These are phyloP conservation scores for Candida sithepensis DNA, from an alignment of 805 yeast genomes.

Conservation along the genomic window DNA sequence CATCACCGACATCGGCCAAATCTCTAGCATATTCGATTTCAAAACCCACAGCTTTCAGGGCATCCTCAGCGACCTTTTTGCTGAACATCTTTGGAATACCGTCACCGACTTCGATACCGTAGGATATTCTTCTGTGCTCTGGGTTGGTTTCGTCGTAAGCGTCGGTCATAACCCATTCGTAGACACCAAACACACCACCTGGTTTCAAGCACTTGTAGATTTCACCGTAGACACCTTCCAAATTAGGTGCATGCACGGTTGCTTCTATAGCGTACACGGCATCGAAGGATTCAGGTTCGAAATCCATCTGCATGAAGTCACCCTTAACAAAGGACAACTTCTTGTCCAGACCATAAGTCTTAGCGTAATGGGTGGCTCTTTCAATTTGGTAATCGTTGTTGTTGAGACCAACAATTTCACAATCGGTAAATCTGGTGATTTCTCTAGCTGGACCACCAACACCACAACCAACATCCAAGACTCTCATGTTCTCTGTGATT, in stretches of 20 bases:
- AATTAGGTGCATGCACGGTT: conserved; percentile 94
- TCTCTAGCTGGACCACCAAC: conserved; percentile 99
- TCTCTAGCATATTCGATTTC: conserved; percentile 72
- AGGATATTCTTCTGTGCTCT: conserved; percentile 90
- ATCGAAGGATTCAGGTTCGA: conserved; percentile 83
- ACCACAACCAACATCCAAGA: conserved; percentile 98
- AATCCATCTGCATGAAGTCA: conserved; percentile 99
- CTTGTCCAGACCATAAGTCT: conserved; percentile 58
- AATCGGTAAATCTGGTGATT: conserved; percentile 86
- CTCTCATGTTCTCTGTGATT: conserved; percentile 74
- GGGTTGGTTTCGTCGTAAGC: conserved; percentile 80
- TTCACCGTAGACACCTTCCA: conserved; percentile 94
- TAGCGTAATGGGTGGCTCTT: conserved; percentile 82
- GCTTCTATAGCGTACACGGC: conserved; percentile 99
- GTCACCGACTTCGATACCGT: conserved; percentile 97
- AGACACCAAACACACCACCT: conserved; percentile 96
- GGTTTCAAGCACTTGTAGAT: conserved; percentile 95
- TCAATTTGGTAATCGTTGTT: conserved; percentile 96
- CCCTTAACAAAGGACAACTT: conserved; percentile 89
- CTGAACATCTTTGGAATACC: conserved; percentile 97
- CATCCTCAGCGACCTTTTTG: conserved; percentile 81
- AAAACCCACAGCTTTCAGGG: conserved; percentile 84
- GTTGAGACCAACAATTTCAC: conserved; percentile 84
- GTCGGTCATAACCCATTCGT: conserved; percentile 99
- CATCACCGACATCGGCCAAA: conserved; percentile 78